Evolutionary conservation across 2,329 filamentous ascomycete species (phyloP), one percentile per base, ranked within the genome.

Genomic region (Trematosphaeria pertusa): DNA sequence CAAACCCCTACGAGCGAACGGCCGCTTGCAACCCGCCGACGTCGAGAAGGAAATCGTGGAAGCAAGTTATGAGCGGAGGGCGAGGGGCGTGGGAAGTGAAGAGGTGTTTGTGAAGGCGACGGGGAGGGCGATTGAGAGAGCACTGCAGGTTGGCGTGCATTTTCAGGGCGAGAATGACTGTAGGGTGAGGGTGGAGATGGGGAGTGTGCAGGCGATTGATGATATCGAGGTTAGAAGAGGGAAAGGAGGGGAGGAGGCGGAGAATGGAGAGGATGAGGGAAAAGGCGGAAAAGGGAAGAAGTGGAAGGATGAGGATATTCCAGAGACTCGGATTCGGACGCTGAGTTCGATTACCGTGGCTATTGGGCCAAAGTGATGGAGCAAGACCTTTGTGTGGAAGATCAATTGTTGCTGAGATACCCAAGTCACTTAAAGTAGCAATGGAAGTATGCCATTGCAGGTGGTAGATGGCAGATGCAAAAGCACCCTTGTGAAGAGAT

Each of bases 141-240:
- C 82, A 1, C 68, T 88, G 48, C 75, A 81, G 19, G 68, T 91
- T 5, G 87, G 83, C 0, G 69, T 81, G 24, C 87, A 82, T 76
- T 89, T 90, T 55, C 79, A 83, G 67, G 77, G 81, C 43, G 79
- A 86, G 67, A 74, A 69, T 10, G 83, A 84, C 51, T 86, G 82
- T 53, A 63, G 70, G 4, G 84, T 90, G 1, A 73, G 76, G 57
- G 62, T 89, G 40, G 75, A 78, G 64, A 89, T 87, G 35, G 79
- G 81, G 46, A 88, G 80, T 39, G 75, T 87, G 12, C 77, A 77
- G n/a, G 81, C 84, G 2, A 77, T 90, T 34, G 87, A 91, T 62
- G 87, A 90, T 66, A 73, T 90, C 21, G 73, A 84, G 30, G 57
- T 64, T 32, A 35, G 15, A 35, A 24, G 37, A 10, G 22, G n/a